Evolutionary conservation across 768 basidiomycete species (phyloP), one percentile per base, ranked within the genome.

Genomic region (Hydnum rufescens): DNA sequence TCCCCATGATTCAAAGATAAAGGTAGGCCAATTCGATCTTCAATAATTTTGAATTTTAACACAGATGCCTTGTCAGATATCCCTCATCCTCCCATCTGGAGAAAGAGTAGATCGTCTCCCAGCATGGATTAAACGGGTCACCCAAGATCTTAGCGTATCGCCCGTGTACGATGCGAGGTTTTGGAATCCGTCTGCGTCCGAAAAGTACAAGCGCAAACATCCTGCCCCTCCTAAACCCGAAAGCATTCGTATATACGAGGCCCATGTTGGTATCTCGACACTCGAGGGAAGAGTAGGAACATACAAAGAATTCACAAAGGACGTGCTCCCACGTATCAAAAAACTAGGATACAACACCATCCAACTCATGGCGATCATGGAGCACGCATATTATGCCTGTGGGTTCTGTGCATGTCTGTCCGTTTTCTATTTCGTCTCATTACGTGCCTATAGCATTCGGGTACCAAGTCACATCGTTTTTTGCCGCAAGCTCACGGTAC

Each of bases 371-470:
- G 95, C 88, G 16, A 72, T 95, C 55, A 92, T 95, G 88, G 90
- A 95, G 64, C 90, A 96, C 62, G 85, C 92, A 2, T 96, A 96
- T 64, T 96, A 96, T 66, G 90, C 90, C 57, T 96, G 89, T 90
- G 59, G 60, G 83, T 67, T 32, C 39, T 49, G n/a, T 44, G 4
- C 4, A 3, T 8, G 34, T 42, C 19, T 28, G 54, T 54, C 18
- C 22, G 13, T 2, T 19, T 25, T 0, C 50, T 51, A 22, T 18
- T 16, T 30, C 42, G 22, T 23, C 31, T 4, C 59, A 62, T 55
- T 62, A 61, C 52, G 60, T 55, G 25, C 53, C 49, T 51, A 25
- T 59, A 93, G 89, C 93, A 1, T 99, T 99, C 62, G 95, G 95
- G 13, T 99, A 99, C 66, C 95, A 97, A 66, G 79, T 99, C 8